phyloP scores from a whole-genome alignment of 768 basidiomycete genomes.

The Mrakia gelida region DNA sequence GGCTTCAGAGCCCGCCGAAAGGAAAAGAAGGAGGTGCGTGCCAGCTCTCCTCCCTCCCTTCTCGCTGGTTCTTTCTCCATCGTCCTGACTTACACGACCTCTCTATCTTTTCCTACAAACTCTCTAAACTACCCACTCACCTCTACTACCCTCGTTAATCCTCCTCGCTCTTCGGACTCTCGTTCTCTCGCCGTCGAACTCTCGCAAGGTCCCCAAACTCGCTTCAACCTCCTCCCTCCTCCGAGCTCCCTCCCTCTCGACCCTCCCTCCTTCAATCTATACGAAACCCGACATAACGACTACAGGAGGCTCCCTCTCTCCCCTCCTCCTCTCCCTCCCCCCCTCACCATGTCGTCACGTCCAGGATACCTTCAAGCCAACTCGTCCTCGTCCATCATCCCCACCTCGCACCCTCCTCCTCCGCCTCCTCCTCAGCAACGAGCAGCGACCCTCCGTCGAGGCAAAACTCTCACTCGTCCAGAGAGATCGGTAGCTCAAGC shows the following conservation, averaged over 20 bases:
- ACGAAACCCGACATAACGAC: too few species aligned
- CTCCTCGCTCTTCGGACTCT: not conserved
- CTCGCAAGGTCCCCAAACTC: too few species aligned
- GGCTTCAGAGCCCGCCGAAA: too few species aligned
- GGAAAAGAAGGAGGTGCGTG: not conserved
- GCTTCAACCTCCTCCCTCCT: not conserved
- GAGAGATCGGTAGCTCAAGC: constrained; percentile 91
- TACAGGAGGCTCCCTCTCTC: not conserved
- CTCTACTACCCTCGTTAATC: not conserved
- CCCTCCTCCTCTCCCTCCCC: not conserved
- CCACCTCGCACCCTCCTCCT: constrained; percentile 23
- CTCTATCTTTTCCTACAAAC: not conserved
- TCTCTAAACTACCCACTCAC: too few species aligned
- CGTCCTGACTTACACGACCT: not conserved
- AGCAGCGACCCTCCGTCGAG: constrained; percentile 48
- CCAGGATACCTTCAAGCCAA: not conserved
- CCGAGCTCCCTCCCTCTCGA: not conserved
- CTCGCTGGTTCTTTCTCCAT: not conserved
- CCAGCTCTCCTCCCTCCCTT: constrained; percentile 6
- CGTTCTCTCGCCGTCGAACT: not conserved
- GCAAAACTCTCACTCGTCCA: constrained; percentile 93
- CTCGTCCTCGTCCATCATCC: constrained; percentile 27
- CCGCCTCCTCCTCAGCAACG: constrained; percentile 8
- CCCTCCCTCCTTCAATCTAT: not conserved
- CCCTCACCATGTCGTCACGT: not conserved